Base-by-base conservation (phyloP, 768 basidiomycete genomes). In the Tricholoma terreum region DNA sequence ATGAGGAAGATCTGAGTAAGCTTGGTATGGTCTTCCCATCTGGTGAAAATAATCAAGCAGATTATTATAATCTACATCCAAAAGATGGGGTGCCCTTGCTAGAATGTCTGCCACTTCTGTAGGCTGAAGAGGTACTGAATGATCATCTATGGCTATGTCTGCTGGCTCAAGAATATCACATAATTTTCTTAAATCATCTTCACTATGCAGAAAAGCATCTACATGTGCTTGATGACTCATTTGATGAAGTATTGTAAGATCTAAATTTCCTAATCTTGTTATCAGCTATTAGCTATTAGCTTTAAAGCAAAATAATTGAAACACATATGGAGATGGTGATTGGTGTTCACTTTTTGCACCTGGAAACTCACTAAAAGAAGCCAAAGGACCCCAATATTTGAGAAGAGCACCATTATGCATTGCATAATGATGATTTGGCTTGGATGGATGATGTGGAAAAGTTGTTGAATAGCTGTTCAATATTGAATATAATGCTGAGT, bases 21-120 rank as follows among this genome's bases (percentile, higher is more conserved):
- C n/a, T n/a, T n/a, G n/a, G n/a, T n/a, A n/a, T n/a, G n/a, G 43
- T 27, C 58, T 22, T 50, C 59, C 63, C 17, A 61, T 61, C 22
- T 35, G 30, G 2, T 58, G 55, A 10, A 62, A 58, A 57, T 65
- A 65, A n/a, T 59, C 42, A 52, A 66, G 40, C 7, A 66, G 45
- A 34, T 59, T 50, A 40, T 53, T 50, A 50, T 65, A 63, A 22
- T 66, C 59, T 27, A 31, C 52, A 4, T 36, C 36, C 22, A 22
- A 7, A 36, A 64, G 56, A 24, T 50, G 7, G 21, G 58, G 49
- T 30, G 59, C 59, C 19, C 51, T 48, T 17, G 15, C 38, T 31
- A 66, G 34, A 12, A 60, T 53, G 30, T 58, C 43, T 49, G 61
- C 45, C 50, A 38, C 56, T 30, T 57, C 50, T 15, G 33, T 40